These are phyloP conservation scores for Guadua angustifolia DNA, from an alignment of 176 grass and related monocot species.

Conservation along the genomic window DNA sequence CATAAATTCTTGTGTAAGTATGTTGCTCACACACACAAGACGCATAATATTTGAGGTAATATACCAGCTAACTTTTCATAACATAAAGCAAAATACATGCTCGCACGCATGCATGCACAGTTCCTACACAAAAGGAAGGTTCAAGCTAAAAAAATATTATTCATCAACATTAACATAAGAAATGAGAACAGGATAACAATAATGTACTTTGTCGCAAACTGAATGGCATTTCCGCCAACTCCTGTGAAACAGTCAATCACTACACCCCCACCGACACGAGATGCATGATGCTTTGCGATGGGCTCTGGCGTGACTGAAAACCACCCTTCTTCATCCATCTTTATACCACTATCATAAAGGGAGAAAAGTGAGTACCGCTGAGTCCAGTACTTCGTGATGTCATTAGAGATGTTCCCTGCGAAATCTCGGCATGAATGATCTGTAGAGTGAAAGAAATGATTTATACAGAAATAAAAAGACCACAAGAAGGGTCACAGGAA, in stretches of 20 bases:
- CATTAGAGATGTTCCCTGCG: constrained; percentile 46
- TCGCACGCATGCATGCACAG: not conserved
- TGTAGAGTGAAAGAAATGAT: constrained; percentile 35
- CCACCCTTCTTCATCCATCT: constrained; percentile 98
- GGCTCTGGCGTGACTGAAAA: constrained; percentile 93
- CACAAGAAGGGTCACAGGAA: constrained; percentile 5
- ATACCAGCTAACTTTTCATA: not conserved
- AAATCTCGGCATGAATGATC: constrained; percentile 50
- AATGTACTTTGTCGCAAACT: constrained; percentile 81
- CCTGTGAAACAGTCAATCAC: constrained; percentile 90
- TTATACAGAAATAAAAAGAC: constrained; percentile 31
- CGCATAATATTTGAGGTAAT: constrained; percentile 1
- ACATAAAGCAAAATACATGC: not conserved
- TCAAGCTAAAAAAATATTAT: constrained; percentile 20
- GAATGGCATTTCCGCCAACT: constrained; percentile 92
- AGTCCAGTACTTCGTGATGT: constrained; percentile 82
- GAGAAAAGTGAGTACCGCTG: constrained; percentile 93
- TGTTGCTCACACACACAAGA: not conserved
- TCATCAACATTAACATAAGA: constrained; percentile 27
- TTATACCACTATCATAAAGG: constrained; percentile 82
- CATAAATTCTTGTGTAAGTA: constrained; percentile 2
- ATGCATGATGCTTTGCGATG: constrained; percentile 93
- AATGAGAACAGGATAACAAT: constrained; percentile 28
- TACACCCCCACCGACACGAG: constrained; percentile 57
- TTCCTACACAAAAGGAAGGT: not conserved